Evolutionary conservation across 352 stramenopile species (phyloP), one percentile per base, ranked within the genome.

Genomic region (Albugo laibachii): DNA sequence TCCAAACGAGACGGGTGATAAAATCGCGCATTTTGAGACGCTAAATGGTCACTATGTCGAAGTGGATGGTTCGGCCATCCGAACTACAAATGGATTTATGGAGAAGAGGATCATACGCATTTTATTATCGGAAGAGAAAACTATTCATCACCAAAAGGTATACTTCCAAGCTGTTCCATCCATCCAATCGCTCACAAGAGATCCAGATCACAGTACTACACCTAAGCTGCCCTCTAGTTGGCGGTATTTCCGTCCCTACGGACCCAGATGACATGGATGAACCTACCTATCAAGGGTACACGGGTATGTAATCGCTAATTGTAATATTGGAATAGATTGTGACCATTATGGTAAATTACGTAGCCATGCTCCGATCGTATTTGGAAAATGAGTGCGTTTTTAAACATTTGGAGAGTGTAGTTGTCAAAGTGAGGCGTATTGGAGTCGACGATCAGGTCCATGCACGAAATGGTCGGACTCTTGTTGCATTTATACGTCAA

Each of bases 311-410:
- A 8, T 43, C 16, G 38, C 38, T 43, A 8, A 3, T 10, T 19
- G 38, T 19, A 24, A 24, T 19, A 43, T 31, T 8, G 38, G 8
- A 24, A 19, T 3, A 8, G 3, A 43, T 43, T 8, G 8, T 43
- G 38, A n/a, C 38, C 38, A 43, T 19, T 19, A 43, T 43, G 3
- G 38, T 43, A 3, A 43, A 8, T 43, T 8, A 24, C 20, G 3
- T 57, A 36, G 75, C 75, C n/a, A 83, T 87, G 13, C 52, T 87
- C 14, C 59, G 75, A 15, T 61, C 71, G 5, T 84, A 83, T 41
- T 70, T 72, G 0, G 71, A 87, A 57, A 78, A 82, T 47, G 71
- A 80, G 49, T 50, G 80, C 21, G 65, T 82, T 40, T 87, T 87
- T 47, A 58, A 63, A 45, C 66, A 80, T 18, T 50, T 87, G 24